phyloP scores from a whole-genome alignment of 2,329 filamentous ascomycete species.

The Cadophora sp. region DNA sequence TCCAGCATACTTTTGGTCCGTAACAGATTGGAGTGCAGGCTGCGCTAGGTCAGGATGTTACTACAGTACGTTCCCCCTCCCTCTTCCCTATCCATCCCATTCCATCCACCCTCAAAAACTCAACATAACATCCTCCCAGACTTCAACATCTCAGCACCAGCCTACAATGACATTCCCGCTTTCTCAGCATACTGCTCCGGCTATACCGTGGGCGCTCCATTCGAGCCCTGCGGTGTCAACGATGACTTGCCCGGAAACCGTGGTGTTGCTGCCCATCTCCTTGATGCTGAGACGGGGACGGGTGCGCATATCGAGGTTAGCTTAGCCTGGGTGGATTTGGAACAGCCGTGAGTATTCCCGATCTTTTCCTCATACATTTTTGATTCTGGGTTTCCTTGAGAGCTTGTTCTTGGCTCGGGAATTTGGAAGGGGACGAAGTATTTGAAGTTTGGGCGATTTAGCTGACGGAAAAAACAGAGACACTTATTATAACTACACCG shows the following conservation, averaged over 20 bases:
- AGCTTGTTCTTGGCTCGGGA: too few species aligned
- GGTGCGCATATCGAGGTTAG: constrained; percentile 30
- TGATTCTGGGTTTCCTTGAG: too few species aligned
- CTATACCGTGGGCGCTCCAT: constrained; percentile 14
- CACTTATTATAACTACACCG: constrained; percentile 6
- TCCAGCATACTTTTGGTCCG: constrained; percentile 22
- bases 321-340: constrained; percentile 15
- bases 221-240: constrained; percentile 17
- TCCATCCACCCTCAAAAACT: not conserved
- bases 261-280: constrained; percentile 24
- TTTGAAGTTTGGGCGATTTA: not conserved
- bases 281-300: constrained; percentile 23
- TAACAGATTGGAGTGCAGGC: constrained; percentile 28
- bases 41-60: constrained; percentile 20
- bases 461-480: not conserved
- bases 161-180: constrained; percentile 22
- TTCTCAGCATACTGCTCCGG: constrained; percentile 28
- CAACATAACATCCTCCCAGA: constrained; percentile 9
- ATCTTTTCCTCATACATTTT: too few species aligned
- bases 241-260: constrained; percentile 21
- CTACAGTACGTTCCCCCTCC: constrained; percentile 21
- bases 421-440: not conserved
- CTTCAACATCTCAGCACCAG: constrained; percentile 27
- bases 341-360: not conserved
- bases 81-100: too few species aligned